Percentiles rank a stretch among this genome's conserved stretches.
Evolutionary conservation across 768 basidiomycete genomes (phyloP).

Genomic region (Boletus huronensis): DNA sequence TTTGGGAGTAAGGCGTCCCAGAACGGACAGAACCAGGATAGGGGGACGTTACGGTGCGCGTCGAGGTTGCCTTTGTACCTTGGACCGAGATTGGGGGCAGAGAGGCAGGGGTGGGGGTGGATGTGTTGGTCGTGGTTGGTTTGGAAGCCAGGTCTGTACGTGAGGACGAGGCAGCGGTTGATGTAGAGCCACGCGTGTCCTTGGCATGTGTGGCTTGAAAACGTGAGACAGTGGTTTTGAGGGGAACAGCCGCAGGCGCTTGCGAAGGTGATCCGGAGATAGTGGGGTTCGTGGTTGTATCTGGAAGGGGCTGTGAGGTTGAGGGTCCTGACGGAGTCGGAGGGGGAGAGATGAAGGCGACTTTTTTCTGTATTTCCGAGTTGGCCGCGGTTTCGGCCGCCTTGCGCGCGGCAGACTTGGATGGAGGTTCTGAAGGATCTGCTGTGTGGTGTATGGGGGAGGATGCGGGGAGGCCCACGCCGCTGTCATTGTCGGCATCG

Average conservation of each 20-base stretch:
- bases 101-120: slow-evolving; percentile 51
- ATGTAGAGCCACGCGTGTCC: slow-evolving; percentile 61
- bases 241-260: slow-evolving; percentile 29
- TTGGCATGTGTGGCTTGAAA: slow-evolving; percentile 73
- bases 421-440: slow-evolving; percentile 22
- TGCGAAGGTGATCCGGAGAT: slow-evolving; percentile 31
- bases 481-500: slow-evolving; percentile 34
- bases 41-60: slow-evolving; percentile 62
- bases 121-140: slow-evolving; percentile 39
- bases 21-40: slow-evolving; percentile 73
- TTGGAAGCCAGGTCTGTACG: slow-evolving; percentile 58
- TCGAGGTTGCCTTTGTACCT: slow-evolving; percentile 53
- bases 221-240: slow-evolving; percentile 71
- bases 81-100: slow-evolving; percentile 59
- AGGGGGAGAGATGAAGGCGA: slow-evolving; percentile 81
- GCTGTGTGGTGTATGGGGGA: slow-evolving; percentile 25
- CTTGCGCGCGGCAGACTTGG: slow-evolving; percentile 36
- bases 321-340: slow-evolving; percentile 57
- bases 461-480: slow-evolving; percentile 36
- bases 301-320: slow-evolving; percentile 49
- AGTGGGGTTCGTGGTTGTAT: slow-evolving; percentile 38
- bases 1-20: slow-evolving; percentile 76
- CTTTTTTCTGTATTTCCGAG: slow-evolving; percentile 72
- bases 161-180: slow-evolving; percentile 57
- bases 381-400: slow-evolving; percentile 30